These are phyloP conservation scores for Rhododendron williamsianum DNA, from an alignment of 148 eudicot genomes.

Conservation along the genomic window DNA sequence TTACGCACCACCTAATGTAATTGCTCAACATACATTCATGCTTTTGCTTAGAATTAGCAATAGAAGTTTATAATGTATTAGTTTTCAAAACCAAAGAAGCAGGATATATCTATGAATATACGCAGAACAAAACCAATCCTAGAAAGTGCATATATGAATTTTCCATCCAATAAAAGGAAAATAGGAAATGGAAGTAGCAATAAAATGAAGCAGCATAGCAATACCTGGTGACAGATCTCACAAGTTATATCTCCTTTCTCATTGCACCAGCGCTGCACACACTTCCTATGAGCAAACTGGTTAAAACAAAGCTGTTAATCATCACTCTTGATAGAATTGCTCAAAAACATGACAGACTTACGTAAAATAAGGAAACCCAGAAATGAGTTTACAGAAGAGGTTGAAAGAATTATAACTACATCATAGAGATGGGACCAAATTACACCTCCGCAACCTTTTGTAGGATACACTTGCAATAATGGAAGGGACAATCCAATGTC, in stretches of 20 bases:
- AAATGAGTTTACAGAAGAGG: background rate
- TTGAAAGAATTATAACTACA: background rate
- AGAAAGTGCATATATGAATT: background rate
- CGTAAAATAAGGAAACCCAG: background rate
- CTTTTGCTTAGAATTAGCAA: background rate
- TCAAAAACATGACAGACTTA: background rate
- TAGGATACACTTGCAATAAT: background rate
- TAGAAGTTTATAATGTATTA: background rate
- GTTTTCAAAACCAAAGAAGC: background rate
- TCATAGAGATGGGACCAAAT: background rate
- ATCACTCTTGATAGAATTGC: background rate
- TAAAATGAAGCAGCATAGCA: constrained; percentile 1
- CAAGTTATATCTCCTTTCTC: constrained; percentile 82
- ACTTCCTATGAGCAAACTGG: constrained; percentile 89
- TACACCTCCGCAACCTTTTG: background rate
- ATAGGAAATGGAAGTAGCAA: background rate
- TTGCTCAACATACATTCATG: background rate
- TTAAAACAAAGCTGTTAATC: constrained; percentile 4
- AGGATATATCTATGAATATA: background rate
- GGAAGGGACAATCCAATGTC: background rate
- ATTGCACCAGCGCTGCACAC: constrained; percentile 82
- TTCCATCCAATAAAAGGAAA: background rate
- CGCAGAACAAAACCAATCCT: background rate
- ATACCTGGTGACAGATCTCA: constrained; percentile 89
- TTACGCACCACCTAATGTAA: background rate